Conservation (phyloP, 768 basidiomycete genomes). For the Pleurotus giganteus region DNA sequence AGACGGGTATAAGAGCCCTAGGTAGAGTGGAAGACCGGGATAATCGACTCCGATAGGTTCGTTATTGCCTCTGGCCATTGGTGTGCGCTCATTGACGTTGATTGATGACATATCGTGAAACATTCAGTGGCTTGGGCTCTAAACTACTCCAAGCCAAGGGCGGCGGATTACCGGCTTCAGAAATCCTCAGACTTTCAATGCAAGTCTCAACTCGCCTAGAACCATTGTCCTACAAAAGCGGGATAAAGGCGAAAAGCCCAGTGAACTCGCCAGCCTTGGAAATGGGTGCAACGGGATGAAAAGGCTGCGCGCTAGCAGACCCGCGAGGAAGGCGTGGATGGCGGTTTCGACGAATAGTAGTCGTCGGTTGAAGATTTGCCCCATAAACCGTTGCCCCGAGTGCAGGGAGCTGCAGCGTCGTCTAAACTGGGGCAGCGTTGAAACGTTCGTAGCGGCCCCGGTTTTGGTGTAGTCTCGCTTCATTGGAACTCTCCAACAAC, state of each 20-base stretch:
- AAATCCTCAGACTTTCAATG: neutral
- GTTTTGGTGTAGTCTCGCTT: too few relatives aligned
- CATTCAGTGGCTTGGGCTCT: neutral
- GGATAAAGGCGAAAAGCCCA: neutral
- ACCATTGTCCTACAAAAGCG: too few relatives aligned
- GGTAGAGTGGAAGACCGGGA: conserved; percentile 87
- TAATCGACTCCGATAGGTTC: conserved; percentile 63
- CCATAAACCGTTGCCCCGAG: too few relatives aligned
- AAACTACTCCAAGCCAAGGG: neutral
- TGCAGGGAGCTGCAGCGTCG: too few relatives aligned
- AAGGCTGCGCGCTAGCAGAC: conserved; percentile 12
- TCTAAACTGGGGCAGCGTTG: too few relatives aligned
- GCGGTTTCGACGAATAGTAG: conserved; percentile 10
- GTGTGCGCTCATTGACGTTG: conserved; percentile 44
- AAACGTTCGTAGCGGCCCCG: too few relatives aligned
- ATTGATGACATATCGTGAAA: conserved; percentile 14
- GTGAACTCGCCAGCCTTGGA: neutral
- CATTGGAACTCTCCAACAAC: too few relatives aligned
- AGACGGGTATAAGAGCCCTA: too few relatives aligned
- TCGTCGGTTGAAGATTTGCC: neutral
- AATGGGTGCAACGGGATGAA: neutral
- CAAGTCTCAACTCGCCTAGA: neutral
- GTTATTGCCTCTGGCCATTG: conserved; percentile 70
- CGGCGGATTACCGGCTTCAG: neutral
- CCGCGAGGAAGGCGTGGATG: neutral